Base-by-base conservation (phyloP, 1,284 basidiomycete species). In the Retiboletus fuscus region DNA sequence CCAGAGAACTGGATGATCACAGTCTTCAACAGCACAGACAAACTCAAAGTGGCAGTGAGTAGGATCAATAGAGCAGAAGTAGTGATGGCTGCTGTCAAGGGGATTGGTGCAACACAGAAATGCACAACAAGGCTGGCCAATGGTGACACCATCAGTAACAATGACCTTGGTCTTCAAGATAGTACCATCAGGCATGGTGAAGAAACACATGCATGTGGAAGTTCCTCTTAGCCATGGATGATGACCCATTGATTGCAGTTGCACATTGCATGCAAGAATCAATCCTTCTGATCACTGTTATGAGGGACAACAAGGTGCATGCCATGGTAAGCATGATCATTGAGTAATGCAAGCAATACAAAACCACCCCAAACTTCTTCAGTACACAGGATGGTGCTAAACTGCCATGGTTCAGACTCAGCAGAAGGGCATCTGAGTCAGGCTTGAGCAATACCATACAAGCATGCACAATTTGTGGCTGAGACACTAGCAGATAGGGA, bases 101-200 rank as follows among this genome's bases (percentile, higher is more conserved):
- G 75, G 72, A 28, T 57, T 68, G 12, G 72, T 70, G 69, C 82
- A 83, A 26, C 74, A 69, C 51, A 71, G 51, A 20, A 75, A 30
- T 66, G 61, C 44, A 43, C 67, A 68, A 39, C 67, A 68, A 2
- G 44, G 67, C 7, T 8, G 44, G 2, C 67, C 67, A 18, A 68
- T 20, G 1, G 61, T 68, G 2, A 68, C 53, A 6, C 67, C 61
- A 15, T 68, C 67, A 12, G 67, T 64, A 13, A 68, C 61, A 3
- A 68, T 44, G 5, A 68, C 61, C 44, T 68, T 44, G 4, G 61
- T 46, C 24, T 26, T 28, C 16, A 30, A 34, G 13, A 57, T 22
- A 0, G 28, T 57, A 15, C 55, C 55, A 57, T 57, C 30, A 5
- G 55, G 30, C 18, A 20, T n/a, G 18, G 15, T 30, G 8, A 15